phyloP scores from a whole-genome alignment of 129 eudicot species.

The Chrysanthemum makinoi region DNA sequence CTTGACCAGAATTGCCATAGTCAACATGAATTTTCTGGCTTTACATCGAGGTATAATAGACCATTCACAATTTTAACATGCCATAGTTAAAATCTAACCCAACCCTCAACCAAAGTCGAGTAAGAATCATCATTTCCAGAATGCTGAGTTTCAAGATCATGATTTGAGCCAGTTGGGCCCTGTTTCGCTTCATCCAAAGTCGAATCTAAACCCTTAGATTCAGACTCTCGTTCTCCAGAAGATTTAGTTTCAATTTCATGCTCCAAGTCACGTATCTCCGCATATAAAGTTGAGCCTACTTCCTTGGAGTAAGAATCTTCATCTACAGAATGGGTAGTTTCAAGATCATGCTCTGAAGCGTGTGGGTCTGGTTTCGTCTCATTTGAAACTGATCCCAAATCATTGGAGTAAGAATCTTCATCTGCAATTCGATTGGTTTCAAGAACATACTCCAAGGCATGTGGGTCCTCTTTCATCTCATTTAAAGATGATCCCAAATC shows the following conservation, averaged over 20 bases:
- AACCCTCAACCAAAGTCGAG: too few species aligned
- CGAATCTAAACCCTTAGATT: constrained; percentile 5
- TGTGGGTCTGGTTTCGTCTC: constrained; percentile 25
- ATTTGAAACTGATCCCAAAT: constrained; percentile 26
- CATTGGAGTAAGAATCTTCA: constrained; percentile 20
- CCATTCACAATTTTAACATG: too few species aligned
- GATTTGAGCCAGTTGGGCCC: constrained; percentile 2
- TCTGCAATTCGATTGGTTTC: constrained; percentile 17
- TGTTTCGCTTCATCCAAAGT: constrained; percentile 20
- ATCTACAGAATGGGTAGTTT: constrained; percentile 16
- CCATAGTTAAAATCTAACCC: too few species aligned
- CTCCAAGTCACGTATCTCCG: constrained; percentile 13
- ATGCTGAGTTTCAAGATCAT: constrained; percentile 16
- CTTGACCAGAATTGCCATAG: too few species aligned
- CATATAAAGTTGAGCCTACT: constrained; percentile 15
- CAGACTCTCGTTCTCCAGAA: constrained; percentile 18
- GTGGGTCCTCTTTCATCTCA: constrained; percentile 26
- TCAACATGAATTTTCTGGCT: too few species aligned
- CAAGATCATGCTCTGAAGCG: constrained; percentile 22
- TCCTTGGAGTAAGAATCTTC: constrained; percentile 15
- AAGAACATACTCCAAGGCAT: constrained; percentile 20
- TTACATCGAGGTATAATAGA: too few species aligned
- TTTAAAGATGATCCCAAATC: constrained; percentile 33
- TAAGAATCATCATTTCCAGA: constrained; percentile 12
- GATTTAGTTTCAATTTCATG: constrained; percentile 18